phyloP scores from a whole-genome alignment of 768 basidiomycete species.

The Hortiboletus campestris region DNA sequence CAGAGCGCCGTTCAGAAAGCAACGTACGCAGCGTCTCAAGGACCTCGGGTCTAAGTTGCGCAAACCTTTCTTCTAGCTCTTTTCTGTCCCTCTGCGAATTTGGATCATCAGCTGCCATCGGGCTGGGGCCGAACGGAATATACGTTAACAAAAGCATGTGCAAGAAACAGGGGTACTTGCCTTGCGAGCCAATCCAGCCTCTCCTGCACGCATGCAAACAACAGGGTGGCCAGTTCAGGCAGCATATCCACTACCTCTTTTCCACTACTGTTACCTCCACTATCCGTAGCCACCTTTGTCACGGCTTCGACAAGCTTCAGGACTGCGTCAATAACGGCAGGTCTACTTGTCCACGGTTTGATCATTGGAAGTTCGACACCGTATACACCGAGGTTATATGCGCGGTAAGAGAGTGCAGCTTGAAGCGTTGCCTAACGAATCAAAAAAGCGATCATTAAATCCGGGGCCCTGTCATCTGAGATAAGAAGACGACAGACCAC shows the following conservation, averaged over 20 bases:
- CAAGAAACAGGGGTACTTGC: slow-evolving; percentile 29
- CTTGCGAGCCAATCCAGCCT: slow-evolving; percentile 67
- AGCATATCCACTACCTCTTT: slow-evolving; percentile 52
- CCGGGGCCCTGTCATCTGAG: background rate
- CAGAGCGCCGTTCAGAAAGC: background rate
- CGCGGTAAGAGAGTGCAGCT: slow-evolving; percentile 73
- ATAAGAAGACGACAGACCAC: slow-evolving; percentile 47
- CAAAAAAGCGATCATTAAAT: background rate
- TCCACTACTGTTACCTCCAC: slow-evolving; percentile 3
- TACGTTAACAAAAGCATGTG: background rate
- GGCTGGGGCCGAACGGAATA: slow-evolving; percentile 32
- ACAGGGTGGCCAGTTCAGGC: slow-evolving; percentile 58
- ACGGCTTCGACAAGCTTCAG: slow-evolving; percentile 70
- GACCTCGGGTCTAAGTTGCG: slow-evolving; percentile 68
- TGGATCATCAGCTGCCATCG: slow-evolving; percentile 44
- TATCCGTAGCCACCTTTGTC: slow-evolving; percentile 33
- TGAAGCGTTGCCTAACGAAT: slow-evolving; percentile 59
- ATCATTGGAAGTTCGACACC: slow-evolving; percentile 69
- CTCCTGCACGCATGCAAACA: slow-evolving; percentile 69
- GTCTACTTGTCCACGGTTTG: slow-evolving; percentile 81
- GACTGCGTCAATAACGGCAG: slow-evolving; percentile 63
- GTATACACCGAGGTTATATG: slow-evolving; percentile 70
- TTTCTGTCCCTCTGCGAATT: slow-evolving; percentile 55
- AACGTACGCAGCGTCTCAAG: slow-evolving; percentile 76
- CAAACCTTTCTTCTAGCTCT: slow-evolving; percentile 65